Evolutionary conservation across 345 rosid species (phyloP).

Genomic region (Eucalyptus caleyi): DNA sequence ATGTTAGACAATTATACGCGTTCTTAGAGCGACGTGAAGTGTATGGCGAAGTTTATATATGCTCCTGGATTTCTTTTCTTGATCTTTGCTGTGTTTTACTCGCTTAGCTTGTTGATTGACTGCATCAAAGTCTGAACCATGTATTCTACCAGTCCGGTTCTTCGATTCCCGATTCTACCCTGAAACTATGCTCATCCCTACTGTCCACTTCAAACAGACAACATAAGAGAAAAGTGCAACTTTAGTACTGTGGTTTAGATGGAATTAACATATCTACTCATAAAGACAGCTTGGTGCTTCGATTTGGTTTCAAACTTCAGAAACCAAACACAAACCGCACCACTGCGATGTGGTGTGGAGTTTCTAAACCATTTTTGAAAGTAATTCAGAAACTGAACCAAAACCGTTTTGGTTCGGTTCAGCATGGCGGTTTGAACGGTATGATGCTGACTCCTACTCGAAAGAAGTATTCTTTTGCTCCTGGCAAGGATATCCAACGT

Average conservation of each 20-base stretch:
- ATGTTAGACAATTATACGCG: too few species aligned
- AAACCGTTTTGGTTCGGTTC: not conserved
- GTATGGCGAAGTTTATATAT: too few species aligned
- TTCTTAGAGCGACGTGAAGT: too few species aligned
- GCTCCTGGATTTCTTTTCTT: too few species aligned
- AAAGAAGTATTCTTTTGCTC: not conserved
- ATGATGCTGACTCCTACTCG: not conserved
- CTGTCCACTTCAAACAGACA: not conserved
- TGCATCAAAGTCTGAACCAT: too few species aligned
- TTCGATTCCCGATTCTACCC: too few species aligned
- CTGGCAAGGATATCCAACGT: not conserved
- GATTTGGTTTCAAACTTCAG: not conserved
- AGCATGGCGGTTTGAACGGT: not conserved
- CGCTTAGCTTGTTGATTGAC: too few species aligned
- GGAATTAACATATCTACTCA: not conserved
- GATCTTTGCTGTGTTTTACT: too few species aligned
- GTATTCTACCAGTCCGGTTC: not conserved
- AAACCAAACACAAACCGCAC: not conserved
- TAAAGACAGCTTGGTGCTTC: not conserved
- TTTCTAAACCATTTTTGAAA: not conserved
- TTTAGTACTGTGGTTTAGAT: not conserved
- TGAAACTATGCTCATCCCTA: not conserved
- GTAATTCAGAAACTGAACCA: not conserved
- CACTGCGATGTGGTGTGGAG: not conserved
- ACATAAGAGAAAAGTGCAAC: not conserved